phyloP scores from a whole-genome alignment of 352 stramenopile species.

The Pythium aristosporum region DNA sequence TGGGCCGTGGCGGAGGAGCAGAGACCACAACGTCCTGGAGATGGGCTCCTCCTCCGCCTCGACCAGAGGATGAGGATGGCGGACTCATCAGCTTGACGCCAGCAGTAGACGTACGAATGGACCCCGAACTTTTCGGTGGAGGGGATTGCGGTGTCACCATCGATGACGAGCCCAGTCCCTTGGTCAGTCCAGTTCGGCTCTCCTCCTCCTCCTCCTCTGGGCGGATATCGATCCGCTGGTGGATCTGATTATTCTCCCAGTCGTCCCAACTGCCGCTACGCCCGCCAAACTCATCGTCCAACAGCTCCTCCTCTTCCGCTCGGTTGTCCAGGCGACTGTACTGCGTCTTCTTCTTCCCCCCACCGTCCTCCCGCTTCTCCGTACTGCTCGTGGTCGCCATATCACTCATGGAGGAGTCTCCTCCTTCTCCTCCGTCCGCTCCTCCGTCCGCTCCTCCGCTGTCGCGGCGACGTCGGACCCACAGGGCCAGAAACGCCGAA shows the following conservation, averaged over 20 bases:
- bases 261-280: conserved; percentile 69
- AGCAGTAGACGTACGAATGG: conserved; percentile 9
- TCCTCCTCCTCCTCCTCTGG: conserved; percentile 5
- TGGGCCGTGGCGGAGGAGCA: conserved; percentile 13
- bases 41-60: conserved; percentile 5
- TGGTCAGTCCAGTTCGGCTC: conserved; percentile 17
- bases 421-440: conserved; percentile 1
- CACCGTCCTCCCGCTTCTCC: conserved; percentile 8
- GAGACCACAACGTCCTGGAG: conserved; percentile 37
- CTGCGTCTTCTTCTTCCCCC: conserved; percentile 47
- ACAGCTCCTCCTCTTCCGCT: conserved; percentile 41
- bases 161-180: conserved; percentile 16
- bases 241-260: conserved; percentile 46
- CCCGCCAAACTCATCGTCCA: conserved; percentile 43
- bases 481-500: conserved; percentile 22
- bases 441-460: not conserved
- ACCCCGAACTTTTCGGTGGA: not conserved
- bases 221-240: conserved; percentile 13
- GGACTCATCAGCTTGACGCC: conserved; percentile 32
- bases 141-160: conserved; percentile 16
- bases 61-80: conserved; percentile 11
- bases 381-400: conserved; percentile 24
- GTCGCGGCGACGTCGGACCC: conserved; percentile 20
- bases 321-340: conserved; percentile 70
- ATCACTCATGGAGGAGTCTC: conserved; percentile 15